phyloP scores from a whole-genome alignment of 768 basidiomycete genomes.

The Leccinum subgranulosum region DNA sequence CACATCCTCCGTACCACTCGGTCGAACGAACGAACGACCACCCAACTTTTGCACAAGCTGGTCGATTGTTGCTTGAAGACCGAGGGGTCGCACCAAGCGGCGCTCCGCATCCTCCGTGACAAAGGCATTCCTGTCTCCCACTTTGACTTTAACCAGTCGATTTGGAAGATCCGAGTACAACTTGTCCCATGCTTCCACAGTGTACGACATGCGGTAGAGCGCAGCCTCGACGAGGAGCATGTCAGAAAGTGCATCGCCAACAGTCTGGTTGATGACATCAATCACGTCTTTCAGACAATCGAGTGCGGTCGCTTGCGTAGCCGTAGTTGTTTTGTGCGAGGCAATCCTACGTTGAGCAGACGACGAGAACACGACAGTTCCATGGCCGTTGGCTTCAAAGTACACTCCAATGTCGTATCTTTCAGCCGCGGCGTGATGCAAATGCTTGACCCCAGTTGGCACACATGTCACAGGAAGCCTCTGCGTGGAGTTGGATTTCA shows the following conservation, averaged over 20 bases:
- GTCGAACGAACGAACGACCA: slow-evolving; percentile 91
- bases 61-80: slow-evolving; percentile 80
- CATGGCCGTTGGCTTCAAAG: slow-evolving; percentile 99
- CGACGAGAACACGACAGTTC: slow-evolving; percentile 92
- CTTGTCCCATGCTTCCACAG: slow-evolving; percentile 85
- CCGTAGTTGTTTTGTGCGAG: slow-evolving; percentile 69
- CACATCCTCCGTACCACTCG: slow-evolving; percentile 97
- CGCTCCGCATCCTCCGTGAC: slow-evolving; percentile 94
- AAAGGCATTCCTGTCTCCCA: slow-evolving; percentile 77
- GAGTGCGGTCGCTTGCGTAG: slow-evolving; percentile 78
- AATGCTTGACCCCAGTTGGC: slow-evolving; percentile 94
- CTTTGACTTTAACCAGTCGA: slow-evolving; percentile 89
- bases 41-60: slow-evolving; percentile 77
- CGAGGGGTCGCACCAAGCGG: slow-evolving; percentile 72
- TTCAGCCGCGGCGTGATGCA: slow-evolving; percentile 94
- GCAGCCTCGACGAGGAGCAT: slow-evolving; percentile 94
- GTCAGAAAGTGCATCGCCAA: slow-evolving; percentile 95
- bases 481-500: slow-evolving; percentile 40
- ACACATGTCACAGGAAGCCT: slow-evolving; percentile 94
- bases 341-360: slow-evolving; percentile 60
- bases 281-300: slow-evolving; percentile 74
- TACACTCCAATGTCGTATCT: slow-evolving; percentile 95
- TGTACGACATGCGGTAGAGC: slow-evolving; percentile 84
- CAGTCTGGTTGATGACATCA: slow-evolving; percentile 93
- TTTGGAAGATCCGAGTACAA: slow-evolving; percentile 94